These are phyloP conservation scores for Phlebiopsis flavidoalba DNA, from an alignment of 768 basidiomycete genomes.

Conservation along the genomic window DNA sequence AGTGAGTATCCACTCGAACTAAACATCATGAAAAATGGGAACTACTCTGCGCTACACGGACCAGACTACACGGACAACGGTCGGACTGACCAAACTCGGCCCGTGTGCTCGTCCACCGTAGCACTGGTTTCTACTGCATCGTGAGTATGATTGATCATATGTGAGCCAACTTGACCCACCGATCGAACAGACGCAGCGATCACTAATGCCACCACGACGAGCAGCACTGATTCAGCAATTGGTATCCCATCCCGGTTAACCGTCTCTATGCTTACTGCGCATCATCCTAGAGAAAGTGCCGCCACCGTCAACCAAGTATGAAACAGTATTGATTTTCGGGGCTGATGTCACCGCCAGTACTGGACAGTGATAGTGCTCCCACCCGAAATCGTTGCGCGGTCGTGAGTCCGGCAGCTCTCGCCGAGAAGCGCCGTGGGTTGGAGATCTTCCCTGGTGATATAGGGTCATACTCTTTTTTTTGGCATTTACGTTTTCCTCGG, in stretches of 20 bases:
- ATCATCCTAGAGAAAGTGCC: constrained; percentile 10
- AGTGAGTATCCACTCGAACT: too few species aligned
- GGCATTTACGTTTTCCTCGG: constrained; percentile 11
- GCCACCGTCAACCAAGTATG: not conserved
- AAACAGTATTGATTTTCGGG: too few species aligned
- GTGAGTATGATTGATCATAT: constrained; percentile 5
- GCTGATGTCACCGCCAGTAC: not conserved
- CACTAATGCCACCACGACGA: not conserved
- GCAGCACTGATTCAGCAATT: constrained; percentile 4
- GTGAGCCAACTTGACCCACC: not conserved
- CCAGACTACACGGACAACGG: not conserved
- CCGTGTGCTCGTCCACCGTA: constrained; percentile 7
- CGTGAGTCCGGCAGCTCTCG: constrained; percentile 8
- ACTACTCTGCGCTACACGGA: too few species aligned
- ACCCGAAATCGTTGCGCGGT: constrained; percentile 1
- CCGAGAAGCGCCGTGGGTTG: not conserved
- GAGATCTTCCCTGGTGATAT: constrained; percentile 8
- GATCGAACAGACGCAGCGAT: not conserved
- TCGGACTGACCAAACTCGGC: constrained; percentile 7
- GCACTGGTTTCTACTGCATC: constrained; percentile 10
- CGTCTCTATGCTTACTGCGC: constrained; percentile 1
- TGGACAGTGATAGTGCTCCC: constrained; percentile 10
- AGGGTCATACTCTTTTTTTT: constrained; percentile 12
- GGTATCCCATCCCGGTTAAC: constrained; percentile 5
- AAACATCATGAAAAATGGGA: too few species aligned